Evolutionary conservation across 345 rosid species (phyloP), one percentile per base, ranked within the genome.

Genomic region (Acer yangbiense): DNA sequence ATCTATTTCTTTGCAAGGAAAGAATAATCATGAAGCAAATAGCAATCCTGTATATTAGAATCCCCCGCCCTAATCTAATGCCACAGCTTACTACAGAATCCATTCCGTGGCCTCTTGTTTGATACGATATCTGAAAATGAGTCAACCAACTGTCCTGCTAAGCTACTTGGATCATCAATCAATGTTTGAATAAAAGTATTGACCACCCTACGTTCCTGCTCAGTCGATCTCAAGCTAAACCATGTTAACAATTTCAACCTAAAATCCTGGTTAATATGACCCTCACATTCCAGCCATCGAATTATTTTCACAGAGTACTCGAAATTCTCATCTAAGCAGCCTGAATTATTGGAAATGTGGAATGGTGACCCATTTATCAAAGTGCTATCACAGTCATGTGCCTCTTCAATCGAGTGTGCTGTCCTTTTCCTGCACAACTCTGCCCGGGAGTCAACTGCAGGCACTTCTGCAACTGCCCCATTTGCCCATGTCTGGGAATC

Each of bases 111-210:
- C 86, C 90, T 91, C 88, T 93, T 90, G 90, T 73, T 85, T 21
- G 95, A 93, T 86, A 94, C 44, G 32, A 90, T 86, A 61, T 91
- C 95, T 6, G 94, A 88, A 68, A 97, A 94, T 0, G 98, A 83
- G 76, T 97, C 93, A 57, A 91, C 86, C 85, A 97, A 86, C 85
- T 97, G 99, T 29, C 93, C 98, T 5, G 95, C 98, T 83, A 97
- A 87, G 87, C 98, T 93, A 81, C 89, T 83, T 12, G 86, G 98
- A 83, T 94, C 99, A 77, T 94, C 98, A 7, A 82, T 85, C 78
- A 97, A 74, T 7, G 98, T 90, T 78, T 91, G 93, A 85, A 97
- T 89, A 77, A 94, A 97, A 43, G 94, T 89, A 78, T 88, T 90
- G 75, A 97, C 98, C 75, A 97, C 95, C 64, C 98, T 86, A 16